Base-by-base conservation (phyloP, 1,284 basidiomycete species). In the Cryptococcus sp. region DNA sequence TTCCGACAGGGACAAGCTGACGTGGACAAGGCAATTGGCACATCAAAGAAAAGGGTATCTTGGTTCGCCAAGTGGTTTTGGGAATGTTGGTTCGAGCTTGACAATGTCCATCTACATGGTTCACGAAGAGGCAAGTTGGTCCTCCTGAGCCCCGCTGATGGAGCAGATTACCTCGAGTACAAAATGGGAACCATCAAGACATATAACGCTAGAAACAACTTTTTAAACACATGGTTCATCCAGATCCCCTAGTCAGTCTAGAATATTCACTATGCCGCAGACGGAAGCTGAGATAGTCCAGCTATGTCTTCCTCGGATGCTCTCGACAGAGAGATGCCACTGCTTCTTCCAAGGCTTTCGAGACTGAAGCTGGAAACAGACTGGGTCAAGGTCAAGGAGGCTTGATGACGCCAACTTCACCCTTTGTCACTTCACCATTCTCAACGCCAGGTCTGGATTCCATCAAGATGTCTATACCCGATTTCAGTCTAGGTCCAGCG, bases 41-140 rank as follows among this genome's bases (percentile, higher is more conserved):
- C 86, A 0, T 80, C 80, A 7, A 83, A 82, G 63, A 85, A 87
- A 53, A 83, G 86, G 59, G 86, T 86, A 54, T 83, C 83, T 6
- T 89, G 86, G 86, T 76, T 88, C 55, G 82, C 83, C 42, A 82
- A 87, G 10, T 86, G 86, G 84, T 90, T 90, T 79, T 90, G 87
- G 86, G 84, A 86, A 63, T 84, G 84, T 48, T 87, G 85, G 87
- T 89, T 89, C 72, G 85, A 87, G 61, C 82, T 89, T 54, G 88
- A 90, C 71, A 86, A 88, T 70, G 85, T 89, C 53, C 80, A 85
- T 57, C 70, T 90, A 1, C 84, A 86, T 45, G 84, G 85, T 2
- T 84, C 86, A 31, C 76, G 86, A 41, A 78, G 86, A 48, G 77
- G 69, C 76, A 46, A 66, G 69, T 23, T 59, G 15, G 30, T 33